Evolutionary conservation across 192 early-diverging fungal genomes (phyloP).

Genomic region (Helicostylum pulchrum): DNA sequence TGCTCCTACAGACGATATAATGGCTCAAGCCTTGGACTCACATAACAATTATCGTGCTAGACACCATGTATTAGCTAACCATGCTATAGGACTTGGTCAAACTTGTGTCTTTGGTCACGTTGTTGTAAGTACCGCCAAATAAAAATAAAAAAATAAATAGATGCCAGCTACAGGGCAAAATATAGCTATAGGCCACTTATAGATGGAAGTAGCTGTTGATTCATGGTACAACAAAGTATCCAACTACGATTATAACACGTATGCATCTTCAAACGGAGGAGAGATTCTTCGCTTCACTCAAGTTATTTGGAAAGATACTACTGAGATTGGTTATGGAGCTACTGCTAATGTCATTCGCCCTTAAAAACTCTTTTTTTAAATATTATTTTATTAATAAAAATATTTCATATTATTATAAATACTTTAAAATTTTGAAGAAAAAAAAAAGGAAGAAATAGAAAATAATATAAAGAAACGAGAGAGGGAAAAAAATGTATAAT

Average conservation of each 20-base stretch:
- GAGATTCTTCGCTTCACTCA: constrained; percentile 45
- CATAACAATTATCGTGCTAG: constrained; percentile 41
- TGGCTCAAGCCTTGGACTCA: constrained; percentile 9
- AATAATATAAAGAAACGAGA: too few relatives aligned
- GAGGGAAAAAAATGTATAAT: too few relatives aligned
- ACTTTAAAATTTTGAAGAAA: too few relatives aligned
- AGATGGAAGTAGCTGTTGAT: constrained; percentile 30
- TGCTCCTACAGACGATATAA: too few relatives aligned
- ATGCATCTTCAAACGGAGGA: constrained; percentile 26
- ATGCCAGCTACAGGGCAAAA: constrained; percentile 34
- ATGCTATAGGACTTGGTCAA: constrained; percentile 38
- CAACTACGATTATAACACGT: constrained; percentile 36
- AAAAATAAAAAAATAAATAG: too few relatives aligned
- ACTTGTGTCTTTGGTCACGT: constrained; percentile 43
- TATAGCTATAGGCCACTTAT: constrained; percentile 37
- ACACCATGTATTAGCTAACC: constrained; percentile 33
- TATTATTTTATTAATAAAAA: too few relatives aligned
- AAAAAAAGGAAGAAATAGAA: too few relatives aligned
- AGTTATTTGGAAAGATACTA: constrained; percentile 34
- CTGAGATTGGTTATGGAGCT: constrained; percentile 34
- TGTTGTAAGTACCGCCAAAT: background rate
- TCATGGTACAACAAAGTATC: constrained; percentile 44
- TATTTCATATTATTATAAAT: too few relatives aligned
- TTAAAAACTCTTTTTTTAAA: too few relatives aligned
- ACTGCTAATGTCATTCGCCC: background rate